Percentiles rank a stretch among this genome's conserved stretches.
Conservation (phyloP, 1,284 basidiomycete species). For the Trichosporon sp. region DNA sequence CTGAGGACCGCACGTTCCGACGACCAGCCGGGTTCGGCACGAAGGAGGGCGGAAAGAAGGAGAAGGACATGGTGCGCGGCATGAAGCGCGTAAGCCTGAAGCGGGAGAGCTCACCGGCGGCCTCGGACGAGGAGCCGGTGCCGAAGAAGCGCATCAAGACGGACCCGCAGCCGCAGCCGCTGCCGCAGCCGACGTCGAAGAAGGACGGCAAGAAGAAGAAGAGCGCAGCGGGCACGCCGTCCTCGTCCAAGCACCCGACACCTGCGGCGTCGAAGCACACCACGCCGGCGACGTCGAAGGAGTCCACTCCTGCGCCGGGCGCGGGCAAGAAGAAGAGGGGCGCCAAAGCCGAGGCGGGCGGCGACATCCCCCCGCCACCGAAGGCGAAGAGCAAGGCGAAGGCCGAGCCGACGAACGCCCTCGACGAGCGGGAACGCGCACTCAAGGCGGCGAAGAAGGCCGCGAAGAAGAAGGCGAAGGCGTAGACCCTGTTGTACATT, state of each 20-base stretch:
- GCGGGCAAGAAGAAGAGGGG: neutral
- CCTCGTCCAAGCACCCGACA: neutral
- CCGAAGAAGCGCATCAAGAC: slow-evolving; percentile 10
- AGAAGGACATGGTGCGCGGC: neutral
- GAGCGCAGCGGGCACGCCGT: neutral
- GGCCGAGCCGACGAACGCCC: neutral
- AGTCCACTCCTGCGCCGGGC: neutral
- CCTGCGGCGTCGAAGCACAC: neutral
- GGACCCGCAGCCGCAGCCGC: neutral
- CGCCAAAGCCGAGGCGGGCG: neutral
- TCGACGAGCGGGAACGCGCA: slow-evolving; percentile 25
- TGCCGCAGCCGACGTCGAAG: neutral
- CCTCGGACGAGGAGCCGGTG: neutral
- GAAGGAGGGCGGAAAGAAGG: neutral
- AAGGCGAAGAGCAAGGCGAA: neutral
- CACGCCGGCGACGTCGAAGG: neutral
- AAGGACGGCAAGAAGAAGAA: neutral
- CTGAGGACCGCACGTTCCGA: slow-evolving; percentile 2
- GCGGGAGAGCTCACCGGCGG: neutral
- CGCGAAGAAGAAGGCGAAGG: slow-evolving; percentile 24
- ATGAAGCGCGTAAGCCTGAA: slow-evolving; percentile 1
- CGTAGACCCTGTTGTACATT: slow-evolving; percentile 7
- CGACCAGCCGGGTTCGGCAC: slow-evolving; percentile 3
- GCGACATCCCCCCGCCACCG: neutral
- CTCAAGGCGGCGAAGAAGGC: slow-evolving; percentile 26